A percentile compares a stretch with the other conserved stretches of the same genome.
Evolutionary conservation across 495 filamentous ascomycete species (phyloP).

Genomic region (Mycothermus thermophilus): DNA sequence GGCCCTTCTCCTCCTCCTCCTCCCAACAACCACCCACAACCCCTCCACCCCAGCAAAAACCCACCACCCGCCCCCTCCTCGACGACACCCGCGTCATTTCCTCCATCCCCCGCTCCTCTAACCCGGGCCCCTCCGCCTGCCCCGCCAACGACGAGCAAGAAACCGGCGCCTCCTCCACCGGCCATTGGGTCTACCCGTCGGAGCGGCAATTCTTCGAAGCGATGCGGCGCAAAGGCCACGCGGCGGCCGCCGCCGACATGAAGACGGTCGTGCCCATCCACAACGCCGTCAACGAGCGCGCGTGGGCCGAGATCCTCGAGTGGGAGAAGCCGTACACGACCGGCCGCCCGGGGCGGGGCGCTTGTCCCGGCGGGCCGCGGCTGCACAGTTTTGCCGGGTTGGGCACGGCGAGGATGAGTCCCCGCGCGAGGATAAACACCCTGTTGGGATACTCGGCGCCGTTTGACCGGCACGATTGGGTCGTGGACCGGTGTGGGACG

Average conservation of each 20-base stretch:
- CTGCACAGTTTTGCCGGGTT: conserved; percentile 74
- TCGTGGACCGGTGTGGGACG: conserved; percentile 84
- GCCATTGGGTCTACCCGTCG: conserved; percentile 95
- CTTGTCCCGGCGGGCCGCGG: conserved; percentile 62
- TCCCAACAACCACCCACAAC: conserved; percentile 16
- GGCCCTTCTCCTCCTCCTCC: conserved; percentile 11
- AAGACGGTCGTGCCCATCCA: conserved; percentile 88
- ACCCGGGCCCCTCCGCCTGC: conserved; percentile 29
- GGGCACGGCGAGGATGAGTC: conserved; percentile 52
- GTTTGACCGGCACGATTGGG: conserved; percentile 96
- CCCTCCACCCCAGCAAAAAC: conserved; percentile 12
- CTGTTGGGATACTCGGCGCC: conserved; percentile 75
- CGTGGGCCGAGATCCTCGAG: conserved; percentile 66
- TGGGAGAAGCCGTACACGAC: conserved; percentile 63
- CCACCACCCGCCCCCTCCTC: conserved; percentile 25
- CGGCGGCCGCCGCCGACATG: conserved; percentile 54
- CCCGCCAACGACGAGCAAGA: conserved; percentile 60
- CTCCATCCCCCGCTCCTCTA: conserved; percentile 58
- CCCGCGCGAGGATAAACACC: conserved; percentile 67
- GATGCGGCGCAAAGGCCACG: conserved; percentile 67
- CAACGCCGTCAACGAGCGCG: conserved; percentile 89
- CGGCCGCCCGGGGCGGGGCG: too few species aligned
- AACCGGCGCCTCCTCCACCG: conserved; percentile 52
- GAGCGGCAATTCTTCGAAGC: conserved; percentile 94
- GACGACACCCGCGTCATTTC: conserved; percentile 60